phyloP scores from a whole-genome alignment of 2,329 filamentous ascomycete genomes.

The Fusarium longipes region DNA sequence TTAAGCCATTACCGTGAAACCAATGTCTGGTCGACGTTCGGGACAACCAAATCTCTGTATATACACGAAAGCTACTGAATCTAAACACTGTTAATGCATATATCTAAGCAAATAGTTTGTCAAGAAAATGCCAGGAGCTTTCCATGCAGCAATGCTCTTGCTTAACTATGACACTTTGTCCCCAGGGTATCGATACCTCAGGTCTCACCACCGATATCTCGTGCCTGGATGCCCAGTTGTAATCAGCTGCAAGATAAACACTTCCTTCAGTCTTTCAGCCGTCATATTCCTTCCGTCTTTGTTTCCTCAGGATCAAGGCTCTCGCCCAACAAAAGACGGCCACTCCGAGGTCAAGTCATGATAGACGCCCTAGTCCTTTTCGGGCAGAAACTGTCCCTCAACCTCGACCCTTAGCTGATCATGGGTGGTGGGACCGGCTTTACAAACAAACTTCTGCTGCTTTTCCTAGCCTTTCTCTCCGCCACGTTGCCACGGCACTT shows the following conservation, averaged over 20 bases:
- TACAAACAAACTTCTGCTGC: slow-evolving; percentile 32
- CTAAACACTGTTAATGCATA: no score
- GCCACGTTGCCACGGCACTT: slow-evolving; percentile 47
- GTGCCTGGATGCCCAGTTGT: neutral
- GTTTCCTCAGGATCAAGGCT: neutral
- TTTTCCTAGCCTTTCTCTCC: slow-evolving; percentile 42
- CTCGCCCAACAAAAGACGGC: slow-evolving; percentile 32
- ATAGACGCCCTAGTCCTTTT: slow-evolving; percentile 15
- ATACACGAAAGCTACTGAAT: no score
- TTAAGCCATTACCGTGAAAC: neutral
- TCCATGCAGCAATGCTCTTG: neutral
- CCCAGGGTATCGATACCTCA: neutral
- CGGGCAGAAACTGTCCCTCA: slow-evolving; percentile 15
- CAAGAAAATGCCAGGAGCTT: neutral
- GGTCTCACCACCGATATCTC: neutral
- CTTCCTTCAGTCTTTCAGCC: neutral
- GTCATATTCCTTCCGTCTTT: slow-evolving; percentile 2
- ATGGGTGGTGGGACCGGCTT: slow-evolving; percentile 35
- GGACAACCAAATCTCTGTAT: neutral
- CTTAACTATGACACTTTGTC: neutral
- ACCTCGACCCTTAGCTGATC: slow-evolving; percentile 18
- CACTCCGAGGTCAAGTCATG: slow-evolving; percentile 21
- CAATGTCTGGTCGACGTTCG: slow-evolving; percentile 2
- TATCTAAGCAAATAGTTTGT: no score
- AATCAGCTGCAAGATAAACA: neutral